Conservation (phyloP, 2,329 filamentous ascomycete genomes). For the Falciphora oryzae region DNA sequence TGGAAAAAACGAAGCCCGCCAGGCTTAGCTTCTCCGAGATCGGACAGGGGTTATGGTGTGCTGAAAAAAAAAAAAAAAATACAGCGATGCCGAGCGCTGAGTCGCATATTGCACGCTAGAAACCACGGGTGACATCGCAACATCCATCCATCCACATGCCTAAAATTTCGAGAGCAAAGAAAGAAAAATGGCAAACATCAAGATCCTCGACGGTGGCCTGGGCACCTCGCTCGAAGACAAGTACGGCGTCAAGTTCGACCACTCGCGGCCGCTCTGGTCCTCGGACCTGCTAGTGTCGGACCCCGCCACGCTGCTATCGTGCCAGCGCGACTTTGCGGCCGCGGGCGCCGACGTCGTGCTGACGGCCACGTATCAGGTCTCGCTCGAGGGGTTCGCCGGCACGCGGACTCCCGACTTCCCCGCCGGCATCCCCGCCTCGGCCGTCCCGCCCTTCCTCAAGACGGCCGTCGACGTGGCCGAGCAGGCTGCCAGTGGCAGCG, state of each 20-base stretch:
- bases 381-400: constrained; percentile 46
- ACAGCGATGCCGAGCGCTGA: too few species aligned
- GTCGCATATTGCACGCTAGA: too few species aligned
- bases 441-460: constrained; percentile 36
- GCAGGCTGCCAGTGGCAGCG: constrained; percentile 21
- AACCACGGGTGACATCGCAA: too few species aligned
- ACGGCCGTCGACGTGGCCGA: constrained; percentile 38
- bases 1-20: too few species aligned
- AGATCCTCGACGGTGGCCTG: constrained; percentile 60
- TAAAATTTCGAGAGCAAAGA: too few species aligned
- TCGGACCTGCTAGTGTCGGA: constrained; percentile 56
- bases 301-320: constrained; percentile 43
- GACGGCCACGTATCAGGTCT: constrained; percentile 64
- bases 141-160: too few species aligned
- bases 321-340: constrained; percentile 49
- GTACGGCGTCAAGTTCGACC: constrained; percentile 46
- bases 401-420: constrained; percentile 39
- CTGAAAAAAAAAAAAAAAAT: too few species aligned
- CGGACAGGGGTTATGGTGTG: neutral
- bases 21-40: neutral
- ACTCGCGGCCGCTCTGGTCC: constrained; percentile 58
- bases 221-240: constrained; percentile 60
- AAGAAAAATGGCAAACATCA: constrained; percentile 21
- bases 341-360: constrained; percentile 58
- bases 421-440: constrained; percentile 32